A percentile compares a stretch with the other conserved stretches of the same genome.
phyloP scores from a whole-genome alignment of 257 asterid genomes.

The Leonotis leonurus region DNA sequence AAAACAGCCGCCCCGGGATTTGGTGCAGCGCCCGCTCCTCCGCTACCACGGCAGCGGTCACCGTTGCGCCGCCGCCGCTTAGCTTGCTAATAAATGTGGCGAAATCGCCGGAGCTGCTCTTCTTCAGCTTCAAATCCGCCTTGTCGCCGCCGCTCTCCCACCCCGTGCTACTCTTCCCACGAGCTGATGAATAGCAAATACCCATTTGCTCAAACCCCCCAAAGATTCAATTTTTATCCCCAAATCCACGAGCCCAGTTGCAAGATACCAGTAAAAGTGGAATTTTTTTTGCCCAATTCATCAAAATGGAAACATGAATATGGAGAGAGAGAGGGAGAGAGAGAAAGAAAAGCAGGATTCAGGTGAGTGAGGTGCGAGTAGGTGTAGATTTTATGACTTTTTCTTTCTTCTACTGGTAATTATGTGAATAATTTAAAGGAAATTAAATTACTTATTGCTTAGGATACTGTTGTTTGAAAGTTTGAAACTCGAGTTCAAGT shows the following conservation, averaged over 20 bases:
- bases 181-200: constrained; percentile 64
- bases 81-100: constrained; percentile 55
- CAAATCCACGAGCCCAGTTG: constrained; percentile 2
- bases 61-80: constrained; percentile 42
- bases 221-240: not conserved
- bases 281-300: not conserved
- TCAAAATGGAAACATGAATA: constrained; percentile 5
- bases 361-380: constrained; percentile 46
- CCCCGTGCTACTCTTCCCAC: constrained; percentile 35
- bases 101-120: constrained; percentile 58
- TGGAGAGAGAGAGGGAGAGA: constrained; percentile 12
- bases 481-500: constrained; percentile 16
- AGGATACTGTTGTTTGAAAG: constrained; percentile 18
- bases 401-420: constrained; percentile 18
- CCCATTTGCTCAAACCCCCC: constrained; percentile 46
- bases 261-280: not conserved
- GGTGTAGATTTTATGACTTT: constrained; percentile 37
- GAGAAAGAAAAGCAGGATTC: constrained; percentile 27
- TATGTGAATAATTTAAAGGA: not conserved
- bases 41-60: constrained; percentile 35
- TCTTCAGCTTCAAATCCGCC: constrained; percentile 44
- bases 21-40: constrained; percentile 78
- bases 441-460: not conserved
- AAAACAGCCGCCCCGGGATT: constrained; percentile 66
- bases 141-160: constrained; percentile 32